Percentiles rank a stretch among this genome's conserved stretches.
Conservation (phyloP, 306 rosid species). For the Betula pendula region DNA sequence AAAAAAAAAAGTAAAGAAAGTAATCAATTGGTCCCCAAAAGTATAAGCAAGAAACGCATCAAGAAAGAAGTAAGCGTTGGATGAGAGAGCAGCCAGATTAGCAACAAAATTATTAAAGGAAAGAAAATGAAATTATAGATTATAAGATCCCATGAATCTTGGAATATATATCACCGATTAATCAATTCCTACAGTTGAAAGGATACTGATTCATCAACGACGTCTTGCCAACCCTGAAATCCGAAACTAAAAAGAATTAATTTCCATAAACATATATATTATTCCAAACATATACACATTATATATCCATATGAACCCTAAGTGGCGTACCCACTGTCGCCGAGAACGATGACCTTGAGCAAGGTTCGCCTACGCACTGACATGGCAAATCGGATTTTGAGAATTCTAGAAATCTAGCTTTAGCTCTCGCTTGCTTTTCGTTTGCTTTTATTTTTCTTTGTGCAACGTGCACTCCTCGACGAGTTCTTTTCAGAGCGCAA, state of each 20-base stretch:
- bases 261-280: not conserved
- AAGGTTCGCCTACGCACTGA: constrained; percentile 84
- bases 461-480: constrained; percentile 1
- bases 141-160: not conserved
- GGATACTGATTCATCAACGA: constrained; percentile 99
- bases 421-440: not conserved
- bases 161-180: constrained; percentile 8
- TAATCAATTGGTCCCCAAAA: not conserved
- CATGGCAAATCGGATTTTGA: constrained; percentile 45
- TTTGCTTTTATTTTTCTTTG: not conserved
- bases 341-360: constrained; percentile 99
- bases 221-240: constrained; percentile 91
- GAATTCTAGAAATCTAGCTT: not conserved
- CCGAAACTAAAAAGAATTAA: constrained; percentile 2
- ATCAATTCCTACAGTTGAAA: constrained; percentile 7
- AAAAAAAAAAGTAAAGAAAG: not conserved
- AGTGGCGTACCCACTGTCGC: constrained; percentile 82
- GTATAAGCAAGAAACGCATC: not conserved
- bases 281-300: not conserved
- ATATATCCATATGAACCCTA: constrained; percentile 29
- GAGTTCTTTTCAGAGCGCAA: not conserved
- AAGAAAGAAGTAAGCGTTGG: not conserved
- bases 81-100: not conserved
- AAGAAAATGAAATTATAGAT: not conserved
- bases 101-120: not conserved